Base-by-base conservation (phyloP, 345 rosid genomes). In the Hibiscus trionum region DNA sequence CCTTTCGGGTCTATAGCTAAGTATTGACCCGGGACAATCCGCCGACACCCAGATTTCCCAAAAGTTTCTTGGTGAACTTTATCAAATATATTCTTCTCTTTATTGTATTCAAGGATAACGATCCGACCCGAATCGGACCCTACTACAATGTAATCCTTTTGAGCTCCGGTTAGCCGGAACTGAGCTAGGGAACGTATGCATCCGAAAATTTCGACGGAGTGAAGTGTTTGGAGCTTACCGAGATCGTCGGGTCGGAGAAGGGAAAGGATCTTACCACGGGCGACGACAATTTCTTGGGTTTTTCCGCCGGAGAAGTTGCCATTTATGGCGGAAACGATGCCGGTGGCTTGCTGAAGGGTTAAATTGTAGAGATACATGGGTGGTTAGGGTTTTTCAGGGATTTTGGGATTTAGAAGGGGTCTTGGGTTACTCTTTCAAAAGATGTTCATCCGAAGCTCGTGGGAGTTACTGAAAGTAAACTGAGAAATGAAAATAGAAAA, bases 101-200 rank as follows among this genome's bases (percentile, higher is more conserved):
- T 91, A 42, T 90, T 95, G 78, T 89, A 95, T 49, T 95, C 99
- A 5, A 95, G 76, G 11, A 95, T 95, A 2, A 95, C 98, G 24
- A 95, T 92, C 72, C 99, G 84, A 42, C 99, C 99, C 11, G 99
- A 95, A 80, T 95, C 99, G 0, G 98, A 95, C 15, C 99, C 98
- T 1, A 93, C 96, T 3, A 90, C 98, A 21, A 95, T 82, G 64
- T 92, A 95, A 73, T 95, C 99, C 73, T 95, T 95, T 46, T 85
- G 90, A 12, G 93, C 82, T 26, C 99, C 99, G 6, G 98, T 95
- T n/a, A 95, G 82, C 24, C 99, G 81, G 75, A 95, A 94, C 76
- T 88, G 97, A 70, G 95, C 97, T 61, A 95, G 31, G 37, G 98
- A 90, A 74, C 98, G 88, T 37, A 93, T 84, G 6, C 94, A 96